Evolutionary conservation across 352 stramenopile genomes (phyloP), one percentile per base, ranked within the genome.

Genomic region (Globisporangium uncinulatum): DNA sequence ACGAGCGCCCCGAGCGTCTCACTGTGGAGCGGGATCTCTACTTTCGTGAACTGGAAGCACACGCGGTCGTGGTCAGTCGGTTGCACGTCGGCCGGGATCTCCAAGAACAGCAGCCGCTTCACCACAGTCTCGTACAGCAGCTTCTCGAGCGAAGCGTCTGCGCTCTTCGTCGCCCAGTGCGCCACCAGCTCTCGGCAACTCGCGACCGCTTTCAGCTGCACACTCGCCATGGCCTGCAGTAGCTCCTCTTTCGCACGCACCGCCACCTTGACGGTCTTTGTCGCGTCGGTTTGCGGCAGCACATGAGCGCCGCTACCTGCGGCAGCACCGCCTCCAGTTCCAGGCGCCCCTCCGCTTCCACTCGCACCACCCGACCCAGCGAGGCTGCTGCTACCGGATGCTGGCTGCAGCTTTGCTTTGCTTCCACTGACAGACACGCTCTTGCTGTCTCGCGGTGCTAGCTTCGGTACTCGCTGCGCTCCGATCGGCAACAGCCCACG

Each of bases 1-100:
- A 73, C 75, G 6, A 95, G 57, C 46, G 83, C 58, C 24, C 74
- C 71, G 5, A 95, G 63, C 19, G 78, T 85, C 29, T 89, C 78
- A 62, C 86, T 70, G 39, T 95, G 85, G 9, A 93, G 63, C 24
- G 85, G 85, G 39, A 95, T 89, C 32, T 87, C 66, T 54, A 93
- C 85, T 65, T 92, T 88, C 9, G 82, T 90, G 2, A 83, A 89
- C 54, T 86, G 53, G 42, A 92, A 95, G 43, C 81, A 93, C n/a
- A 79, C 86, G 21, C 83, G 80, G 61, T 95, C 85, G 24, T 95
- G 85, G 39, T 95, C 85, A 0, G 85, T 93, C 0, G 80, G 76
- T 39, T 94, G 82, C n/a, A 92, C 76, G 58, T 95, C 85, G 6
- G 76, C 37, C 3, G 79, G 79, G 29, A 92, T 89, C 51, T 95